Base-by-base conservation (phyloP, 2,329 filamentous ascomycete genomes). In the Ophiostoma montium region DNA sequence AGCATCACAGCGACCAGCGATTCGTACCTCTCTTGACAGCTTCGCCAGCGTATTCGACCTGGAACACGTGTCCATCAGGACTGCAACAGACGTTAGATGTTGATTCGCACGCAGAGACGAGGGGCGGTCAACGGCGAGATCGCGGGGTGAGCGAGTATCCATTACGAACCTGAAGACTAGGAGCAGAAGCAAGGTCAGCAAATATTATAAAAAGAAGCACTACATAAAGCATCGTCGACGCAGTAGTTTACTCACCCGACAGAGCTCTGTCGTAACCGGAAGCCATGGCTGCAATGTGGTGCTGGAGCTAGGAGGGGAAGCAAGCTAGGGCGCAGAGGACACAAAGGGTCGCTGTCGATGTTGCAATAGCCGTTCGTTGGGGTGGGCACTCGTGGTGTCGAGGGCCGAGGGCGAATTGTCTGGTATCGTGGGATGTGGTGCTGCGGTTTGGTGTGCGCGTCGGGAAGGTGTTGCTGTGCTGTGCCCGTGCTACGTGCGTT, bases 231-330 rank as follows among this genome's bases (percentile, higher is more conserved):
- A 31, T 10, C 15, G 35, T 42, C 9, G 43, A 15, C 30, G 16
- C 39, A 9, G 12, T 5, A 5, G 11, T 16, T 11, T 6, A 53
- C 82, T 72, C 81, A 95, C 89, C 90, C 71, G 90, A 96, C 68
- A 96, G 82, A 70, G 90, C 92, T 84, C 92, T 86, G 74, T 98
- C 92, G 73, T 98, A 98, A 70, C 90, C 90, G 61, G 89, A 95
- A 68, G 88, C 84, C 86, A 94, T 80, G 53, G 45, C 33, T 53
- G 47, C 35, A 23, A 44, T 47, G 45, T 36, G 32, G 32, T 7
- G n/a, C n/a, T 16, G 39, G 39, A 18, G 21, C 23, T 30, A 16
- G 39, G 15, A 30, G 11, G 11, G 31, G 19, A 35, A 21, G 18
- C 6, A 33, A 23, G 43, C 30, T 16, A 46, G 31, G 16, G 15